Evolutionary conservation across 164 flowering plant species (phyloP), one percentile per base, ranked within the genome.

Genomic region (Aristolochia californica): DNA sequence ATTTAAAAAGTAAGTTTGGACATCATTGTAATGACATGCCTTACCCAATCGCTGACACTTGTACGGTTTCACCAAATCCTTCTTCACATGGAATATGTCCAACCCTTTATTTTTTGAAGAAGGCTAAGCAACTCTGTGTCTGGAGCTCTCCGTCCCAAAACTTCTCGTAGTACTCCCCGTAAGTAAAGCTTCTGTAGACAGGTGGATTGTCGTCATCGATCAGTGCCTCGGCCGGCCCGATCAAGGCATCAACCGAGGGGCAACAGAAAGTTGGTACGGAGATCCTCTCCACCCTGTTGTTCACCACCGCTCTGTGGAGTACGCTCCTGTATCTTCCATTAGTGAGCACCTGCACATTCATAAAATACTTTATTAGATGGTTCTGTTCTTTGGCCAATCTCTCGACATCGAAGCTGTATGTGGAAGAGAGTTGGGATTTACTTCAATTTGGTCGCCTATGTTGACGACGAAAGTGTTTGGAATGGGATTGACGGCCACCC

Each of bases 381-480:
- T n/a, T n/a, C n/a, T n/a, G n/a, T n/a, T n/a, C n/a, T n/a, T n/a
- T n/a, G n/a, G n/a, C n/a, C n/a, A n/a, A n/a, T n/a, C n/a, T n/a
- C n/a, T n/a, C n/a, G n/a, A n/a, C n/a, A n/a, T n/a, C n/a, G n/a
- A n/a, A n/a, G n/a, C n/a, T n/a, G n/a, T n/a, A n/a, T n/a, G n/a
- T n/a, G n/a, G n/a, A n/a, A n/a, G n/a, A n/a, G n/a, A n/a, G n/a
- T n/a, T n/a, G n/a, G n/a, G n/a, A 83, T 88, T 83, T 86, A 84
- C n/a, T n/a, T n/a, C n/a, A 63, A 87, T 70, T 62, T 84, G 90
- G 51, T 84, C 95, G 3, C 90, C 95, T 20, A 87, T 75, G 78
- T 87, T 87, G 70, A 84, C 70, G 14, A 81, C 70, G 63, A 84
- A 82, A 13, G 90, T 71, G 40, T 77, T 53, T 4, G 83, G 86